Evolutionary conservation across 2,329 filamentous ascomycete genomes (phyloP).

Genomic region (Fusarium pseudocircinatum): DNA sequence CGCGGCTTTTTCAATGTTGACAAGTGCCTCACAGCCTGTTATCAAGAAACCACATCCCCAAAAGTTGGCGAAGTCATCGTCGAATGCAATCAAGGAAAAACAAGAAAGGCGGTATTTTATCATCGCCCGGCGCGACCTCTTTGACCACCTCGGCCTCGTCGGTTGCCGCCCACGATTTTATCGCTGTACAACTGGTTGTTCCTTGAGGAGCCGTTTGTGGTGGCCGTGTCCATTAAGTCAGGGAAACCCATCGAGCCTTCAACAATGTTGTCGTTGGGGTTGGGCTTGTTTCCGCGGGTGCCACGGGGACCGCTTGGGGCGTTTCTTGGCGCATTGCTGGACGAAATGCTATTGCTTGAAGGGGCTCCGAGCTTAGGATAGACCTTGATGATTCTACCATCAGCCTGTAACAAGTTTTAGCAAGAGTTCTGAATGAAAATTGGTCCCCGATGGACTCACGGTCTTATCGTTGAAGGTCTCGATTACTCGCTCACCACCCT

Average conservation of each 20-base stretch:
- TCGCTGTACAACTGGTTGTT: conserved; percentile 64
- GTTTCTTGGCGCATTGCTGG: conserved; percentile 38
- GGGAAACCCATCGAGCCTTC: conserved; percentile 66
- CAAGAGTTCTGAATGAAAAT: background rate
- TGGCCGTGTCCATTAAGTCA: conserved; percentile 54
- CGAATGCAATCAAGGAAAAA: background rate
- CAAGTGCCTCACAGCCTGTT: background rate
- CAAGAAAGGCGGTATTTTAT: background rate
- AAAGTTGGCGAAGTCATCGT: background rate
- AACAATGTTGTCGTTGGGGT: conserved; percentile 53
- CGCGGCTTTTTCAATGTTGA: conserved; percentile 23
- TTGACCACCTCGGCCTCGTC: conserved; percentile 43
- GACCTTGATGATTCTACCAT: conserved; percentile 77
- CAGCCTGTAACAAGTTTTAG: conserved; percentile 62
- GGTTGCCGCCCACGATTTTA: conserved; percentile 48
- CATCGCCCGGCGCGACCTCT: conserved; percentile 38
- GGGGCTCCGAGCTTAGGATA: conserved; percentile 68
- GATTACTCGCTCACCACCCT: conserved; percentile 79
- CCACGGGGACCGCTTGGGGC: conserved; percentile 46
- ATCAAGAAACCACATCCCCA: background rate
- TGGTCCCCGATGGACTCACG: conserved; percentile 44
- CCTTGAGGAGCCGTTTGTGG: conserved; percentile 33
- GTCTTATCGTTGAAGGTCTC: conserved; percentile 81
- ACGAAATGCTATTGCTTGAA: conserved; percentile 32
- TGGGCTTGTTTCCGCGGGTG: conserved; percentile 36